Evolutionary conservation across 352 stramenopile genomes (phyloP).

Genomic region (Phytophthora multivora): DNA sequence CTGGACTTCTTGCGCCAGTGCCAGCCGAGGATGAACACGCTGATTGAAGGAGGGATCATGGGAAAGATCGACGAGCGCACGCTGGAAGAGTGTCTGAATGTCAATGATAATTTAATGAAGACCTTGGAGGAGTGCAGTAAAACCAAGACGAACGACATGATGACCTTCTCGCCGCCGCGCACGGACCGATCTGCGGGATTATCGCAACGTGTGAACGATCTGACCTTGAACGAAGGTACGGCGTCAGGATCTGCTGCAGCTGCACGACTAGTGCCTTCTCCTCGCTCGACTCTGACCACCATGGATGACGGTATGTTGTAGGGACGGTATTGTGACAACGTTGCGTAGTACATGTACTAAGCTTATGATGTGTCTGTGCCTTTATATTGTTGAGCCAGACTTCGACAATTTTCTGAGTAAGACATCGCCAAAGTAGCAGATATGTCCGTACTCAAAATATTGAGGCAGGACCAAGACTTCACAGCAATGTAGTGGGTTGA

Average conservation of each 20-base stretch:
- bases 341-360: constrained; percentile 14
- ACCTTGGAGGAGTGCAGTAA: constrained; percentile 64
- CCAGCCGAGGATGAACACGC: constrained; percentile 86
- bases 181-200: constrained; percentile 28
- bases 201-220: constrained; percentile 23
- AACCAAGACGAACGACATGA: constrained; percentile 40
- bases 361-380: not conserved
- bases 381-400: constrained; percentile 25
- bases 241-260: constrained; percentile 5
- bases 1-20: constrained; percentile 86
- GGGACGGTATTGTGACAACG: constrained; percentile 16
- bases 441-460: not conserved
- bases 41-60: constrained; percentile 86
- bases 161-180: constrained; percentile 60
- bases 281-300: constrained; percentile 39
- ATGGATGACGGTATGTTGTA: constrained; percentile 53
- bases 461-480: not conserved
- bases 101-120: constrained; percentile 86
- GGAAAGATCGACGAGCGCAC: constrained; percentile 85
- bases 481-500: constrained; percentile 1
- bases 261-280: constrained; percentile 11
- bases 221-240: constrained; percentile 41
- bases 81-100: constrained; percentile 83
- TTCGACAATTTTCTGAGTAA: constrained; percentile 58
- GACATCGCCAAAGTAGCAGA: constrained; percentile 21